Base-by-base conservation (phyloP, 106 monocot genomes). In the Chionographis japonica region DNA sequence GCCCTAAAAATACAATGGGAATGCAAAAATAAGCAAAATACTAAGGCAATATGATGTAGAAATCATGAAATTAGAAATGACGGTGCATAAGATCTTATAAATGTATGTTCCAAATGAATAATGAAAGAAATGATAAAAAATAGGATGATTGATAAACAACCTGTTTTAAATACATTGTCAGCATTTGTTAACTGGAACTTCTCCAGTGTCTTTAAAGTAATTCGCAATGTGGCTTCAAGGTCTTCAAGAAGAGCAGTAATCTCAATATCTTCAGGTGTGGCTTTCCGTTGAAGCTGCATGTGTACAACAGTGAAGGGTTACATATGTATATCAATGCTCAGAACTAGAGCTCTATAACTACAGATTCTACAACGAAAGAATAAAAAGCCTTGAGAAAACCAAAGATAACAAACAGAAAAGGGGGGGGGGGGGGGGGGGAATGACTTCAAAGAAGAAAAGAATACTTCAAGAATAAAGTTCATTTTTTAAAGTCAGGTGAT, bases 91-190 rank as follows among this genome's bases (percentile, higher is more conserved):
- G 12, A 50, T 36, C 41, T 40, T 40, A 11, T 3, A 42, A 18
- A 56, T 56, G n/a, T 15, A 53, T 16, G 11, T 42, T 52, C 15
- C 37, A 40, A 17, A 63, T 11, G 36, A 55, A 15, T 39, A 54
- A 36, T 55, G 3, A 12, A 55, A 38, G n/a, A 8, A 55, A 17
- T n/a, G 2, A 37, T 39, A 18, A 40, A 60, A 13, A 15, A 41
- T 37, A 35, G 62, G 20, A 17, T 58, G 39, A 56, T 39, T 10
- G 8, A 42, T 43, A 68, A 70, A 71, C 12, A 53, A 92, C 92
- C 88, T 85, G 82, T 92, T 70, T 78, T 92, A 62, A 92, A 92
- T 60, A 92, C 71, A 71, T 67, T 80, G 27, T 88, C 88, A 83
- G 92, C 74, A 88, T 92, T 92, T 85, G 56, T 85, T 52, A 64